These are phyloP conservation scores for Diaporthe capsici DNA, from an alignment of 2,329 filamentous ascomycete species.

Conservation along the genomic window DNA sequence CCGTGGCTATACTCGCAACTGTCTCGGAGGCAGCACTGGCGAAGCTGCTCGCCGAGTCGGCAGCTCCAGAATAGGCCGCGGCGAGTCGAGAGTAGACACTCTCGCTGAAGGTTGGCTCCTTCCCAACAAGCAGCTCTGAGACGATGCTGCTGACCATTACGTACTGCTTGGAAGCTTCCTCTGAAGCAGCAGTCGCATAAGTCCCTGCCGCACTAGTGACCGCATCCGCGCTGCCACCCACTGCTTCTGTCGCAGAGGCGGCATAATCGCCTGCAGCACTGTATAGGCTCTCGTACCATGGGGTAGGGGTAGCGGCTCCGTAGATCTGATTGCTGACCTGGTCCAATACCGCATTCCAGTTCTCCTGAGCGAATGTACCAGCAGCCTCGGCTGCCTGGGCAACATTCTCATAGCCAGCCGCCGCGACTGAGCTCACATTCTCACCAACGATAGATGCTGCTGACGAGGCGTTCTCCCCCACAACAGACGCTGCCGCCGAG, in stretches of 20 bases:
- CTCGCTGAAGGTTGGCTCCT: constrained; percentile 85
- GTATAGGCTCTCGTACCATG: constrained; percentile 65
- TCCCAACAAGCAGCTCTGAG: constrained; percentile 81
- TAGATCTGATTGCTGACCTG: constrained; percentile 80
- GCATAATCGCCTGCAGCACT: constrained; percentile 68
- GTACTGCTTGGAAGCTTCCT: constrained; percentile 74
- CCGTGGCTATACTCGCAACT: constrained; percentile 53
- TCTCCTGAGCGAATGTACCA: constrained; percentile 57
- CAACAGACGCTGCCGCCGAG: constrained; percentile 54
- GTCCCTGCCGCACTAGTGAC: constrained; percentile 62
- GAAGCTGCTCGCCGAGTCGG: constrained; percentile 65
- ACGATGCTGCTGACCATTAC: constrained; percentile 79
- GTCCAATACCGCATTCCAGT: constrained; percentile 75
- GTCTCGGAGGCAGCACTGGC: constrained; percentile 52
- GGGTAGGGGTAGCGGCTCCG: constrained; percentile 73
- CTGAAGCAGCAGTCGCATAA: constrained; percentile 74
- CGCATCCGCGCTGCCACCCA: constrained; percentile 52
- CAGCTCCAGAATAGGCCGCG: constrained; percentile 78
- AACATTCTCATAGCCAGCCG: constrained; percentile 41
- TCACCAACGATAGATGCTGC: constrained; percentile 56
- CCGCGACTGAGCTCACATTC: constrained; percentile 52
- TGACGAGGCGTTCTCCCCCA: constrained; percentile 63
- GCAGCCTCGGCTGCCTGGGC: constrained; percentile 44
- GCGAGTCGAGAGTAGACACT: constrained; percentile 81
- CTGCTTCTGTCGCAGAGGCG: constrained; percentile 67